Evolutionary conservation across 257 asterid genomes (phyloP), one percentile per base, ranked within the genome.

Genomic region (Solanum sejunctum): DNA sequence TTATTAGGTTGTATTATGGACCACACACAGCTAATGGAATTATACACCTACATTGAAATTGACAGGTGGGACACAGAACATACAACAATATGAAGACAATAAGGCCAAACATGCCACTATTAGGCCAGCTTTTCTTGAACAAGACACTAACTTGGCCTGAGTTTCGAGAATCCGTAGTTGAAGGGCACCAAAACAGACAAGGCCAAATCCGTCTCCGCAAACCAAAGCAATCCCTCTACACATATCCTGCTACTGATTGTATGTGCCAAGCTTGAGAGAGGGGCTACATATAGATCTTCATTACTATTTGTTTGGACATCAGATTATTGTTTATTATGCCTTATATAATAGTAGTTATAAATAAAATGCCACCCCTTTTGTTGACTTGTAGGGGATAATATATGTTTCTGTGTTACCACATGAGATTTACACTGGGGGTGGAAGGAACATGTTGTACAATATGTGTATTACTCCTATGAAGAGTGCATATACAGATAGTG

Each of bases 161-260:
- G 80, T 95, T 96, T 71, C 89, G 91, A 86, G 93, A 87, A 41
- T 90, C 95, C 0, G 91, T 93, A 3, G 43, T 93, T 36, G 94
- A 88, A 86, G 99, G 99, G 57, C 99, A 96, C 89, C 80, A 83
- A 73, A 90, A 86, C 89, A 86, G 99, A 90, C 98, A 95, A 89
- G 99, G 99, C 81, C 94, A 91, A 85, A 87, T 95, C 90, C 86
- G 95, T 85, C 84, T 90, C 75, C 95, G 98, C 39, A 96, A 91
- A 85, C 89, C 95, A 15, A 80, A 86, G 60, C 98, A 96, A 86
- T 95, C 98, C 26, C 90, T 96, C 26, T 96, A 91, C 13, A 95
- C 99, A 2, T 96, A 96, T 49, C 99, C 99, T 47, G 97, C 98
- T 47, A 98, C 98, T 1, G 97, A 96, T 88, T 96, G 99, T 90